Evolutionary conservation across 208 protist species (phyloP).

Genomic region (Histomonas meleagridis): DNA sequence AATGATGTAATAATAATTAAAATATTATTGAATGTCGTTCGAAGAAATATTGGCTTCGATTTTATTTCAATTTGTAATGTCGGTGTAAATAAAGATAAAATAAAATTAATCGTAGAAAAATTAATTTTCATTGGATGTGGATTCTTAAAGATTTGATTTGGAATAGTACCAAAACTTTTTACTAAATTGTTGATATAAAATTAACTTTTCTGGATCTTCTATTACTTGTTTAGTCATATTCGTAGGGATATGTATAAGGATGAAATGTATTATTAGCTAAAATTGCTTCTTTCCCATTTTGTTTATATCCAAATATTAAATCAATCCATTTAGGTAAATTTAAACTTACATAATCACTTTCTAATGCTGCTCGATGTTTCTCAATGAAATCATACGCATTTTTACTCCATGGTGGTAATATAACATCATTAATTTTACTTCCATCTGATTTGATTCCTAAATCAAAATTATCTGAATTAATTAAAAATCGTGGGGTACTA

Average conservation of each 20-base stretch:
- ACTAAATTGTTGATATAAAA: too few relatives aligned
- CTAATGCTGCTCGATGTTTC: background rate
- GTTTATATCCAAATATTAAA: background rate
- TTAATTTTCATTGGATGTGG: too few relatives aligned
- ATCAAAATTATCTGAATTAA: conserved; percentile 48
- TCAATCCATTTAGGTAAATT: background rate
- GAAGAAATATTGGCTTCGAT: too few relatives aligned
- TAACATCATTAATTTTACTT: conserved; percentile 38
- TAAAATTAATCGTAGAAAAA: too few relatives aligned
- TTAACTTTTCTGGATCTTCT: too few relatives aligned
- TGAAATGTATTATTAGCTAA: background rate
- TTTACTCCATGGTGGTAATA: conserved; percentile 44
- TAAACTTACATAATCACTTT: background rate
- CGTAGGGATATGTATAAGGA: background rate
- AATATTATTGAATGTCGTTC: too few relatives aligned
- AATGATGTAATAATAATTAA: too few relatives aligned
- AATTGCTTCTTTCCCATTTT: background rate
- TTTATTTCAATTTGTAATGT: too few relatives aligned
- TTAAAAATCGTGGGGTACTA: conserved; percentile 56
- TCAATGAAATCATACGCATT: background rate
- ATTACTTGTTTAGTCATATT: too few relatives aligned
- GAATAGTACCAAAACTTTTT: too few relatives aligned
- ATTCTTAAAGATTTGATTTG: too few relatives aligned
- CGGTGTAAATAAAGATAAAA: too few relatives aligned
- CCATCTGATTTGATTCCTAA: conserved; percentile 49